phyloP scores from a whole-genome alignment of 495 filamentous ascomycete genomes.

The Tuber melanosporum region DNA sequence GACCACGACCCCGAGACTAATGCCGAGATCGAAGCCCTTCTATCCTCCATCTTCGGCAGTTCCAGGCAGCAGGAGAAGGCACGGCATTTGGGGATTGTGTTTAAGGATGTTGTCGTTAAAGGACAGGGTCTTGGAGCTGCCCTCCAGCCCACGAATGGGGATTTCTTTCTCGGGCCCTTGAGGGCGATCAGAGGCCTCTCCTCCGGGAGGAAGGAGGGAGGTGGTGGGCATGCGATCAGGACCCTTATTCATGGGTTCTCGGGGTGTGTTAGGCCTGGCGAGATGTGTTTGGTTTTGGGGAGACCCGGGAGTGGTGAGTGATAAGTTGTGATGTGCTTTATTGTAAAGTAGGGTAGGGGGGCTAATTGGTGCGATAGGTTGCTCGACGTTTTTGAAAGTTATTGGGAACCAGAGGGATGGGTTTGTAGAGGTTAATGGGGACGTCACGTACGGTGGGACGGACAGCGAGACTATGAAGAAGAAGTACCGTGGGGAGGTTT shows the following conservation, averaged over 20 bases:
- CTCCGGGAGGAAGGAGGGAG: constrained; percentile 31
- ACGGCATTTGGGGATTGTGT: constrained; percentile 55
- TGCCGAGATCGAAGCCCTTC: constrained; percentile 54
- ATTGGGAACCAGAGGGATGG: constrained; percentile 61
- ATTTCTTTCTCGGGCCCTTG: constrained; percentile 56
- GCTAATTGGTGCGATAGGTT: constrained; percentile 40
- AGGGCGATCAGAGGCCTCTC: constrained; percentile 50
- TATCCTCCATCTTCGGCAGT: constrained; percentile 61
- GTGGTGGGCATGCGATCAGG: constrained; percentile 50
- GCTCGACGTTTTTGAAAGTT: constrained; percentile 64
- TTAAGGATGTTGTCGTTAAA: constrained; percentile 60
- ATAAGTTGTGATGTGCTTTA: not conserved
- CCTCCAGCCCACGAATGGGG: constrained; percentile 57
- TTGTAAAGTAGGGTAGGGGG: not conserved
- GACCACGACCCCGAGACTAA: constrained; percentile 50
- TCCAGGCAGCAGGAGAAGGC: constrained; percentile 59
- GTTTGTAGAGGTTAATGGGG: constrained; percentile 57
- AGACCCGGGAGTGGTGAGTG: constrained; percentile 57
- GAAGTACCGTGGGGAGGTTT: constrained; percentile 55
- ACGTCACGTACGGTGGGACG: constrained; percentile 60
- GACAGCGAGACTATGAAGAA: constrained; percentile 57
- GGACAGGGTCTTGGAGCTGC: constrained; percentile 62
- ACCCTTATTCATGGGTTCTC: constrained; percentile 61
- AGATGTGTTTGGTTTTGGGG: constrained; percentile 62
- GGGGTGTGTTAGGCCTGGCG: constrained; percentile 47